Evolutionary conservation across 2,329 filamentous ascomycete genomes (phyloP).

Genomic region (Ophiobolus disseminans): DNA sequence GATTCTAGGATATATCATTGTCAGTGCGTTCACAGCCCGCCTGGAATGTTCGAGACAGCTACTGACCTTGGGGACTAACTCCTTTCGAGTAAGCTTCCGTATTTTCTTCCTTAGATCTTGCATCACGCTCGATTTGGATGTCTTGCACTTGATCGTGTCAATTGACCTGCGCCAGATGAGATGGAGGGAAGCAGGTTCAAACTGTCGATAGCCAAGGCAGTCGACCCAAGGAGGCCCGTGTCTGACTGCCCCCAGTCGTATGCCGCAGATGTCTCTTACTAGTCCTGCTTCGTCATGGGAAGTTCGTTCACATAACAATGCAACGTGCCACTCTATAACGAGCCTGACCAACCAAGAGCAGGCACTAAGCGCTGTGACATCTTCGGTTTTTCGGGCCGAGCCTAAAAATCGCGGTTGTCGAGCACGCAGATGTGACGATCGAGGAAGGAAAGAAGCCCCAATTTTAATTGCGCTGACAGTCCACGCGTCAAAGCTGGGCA

Average conservation of each 20-base stretch:
- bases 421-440: too few species aligned
- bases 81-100: conserved; percentile 16
- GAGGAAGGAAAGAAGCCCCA: too few species aligned
- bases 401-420: too few species aligned
- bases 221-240: background rate
- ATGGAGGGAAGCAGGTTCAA: background rate
- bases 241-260: conserved; percentile 1
- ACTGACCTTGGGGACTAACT: conserved; percentile 15
- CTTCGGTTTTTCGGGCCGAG: too few species aligned
- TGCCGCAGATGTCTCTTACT: too few species aligned
- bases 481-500: too few species aligned
- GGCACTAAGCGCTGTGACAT: background rate
- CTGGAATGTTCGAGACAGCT: conserved; percentile 5
- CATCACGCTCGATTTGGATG: conserved; percentile 6
- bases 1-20: background rate
- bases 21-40: background rate
- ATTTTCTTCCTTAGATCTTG: conserved; percentile 11
- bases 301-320: too few species aligned
- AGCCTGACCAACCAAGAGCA: conserved; percentile 2
- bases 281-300: too few species aligned
- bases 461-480: too few species aligned
- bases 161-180: conserved; percentile 3
- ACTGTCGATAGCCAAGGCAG: conserved; percentile 1
- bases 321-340: background rate
- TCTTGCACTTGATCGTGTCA: conserved; percentile 1